Base-by-base conservation (phyloP, 106 monocot species). In the Dendrobium officinale region DNA sequence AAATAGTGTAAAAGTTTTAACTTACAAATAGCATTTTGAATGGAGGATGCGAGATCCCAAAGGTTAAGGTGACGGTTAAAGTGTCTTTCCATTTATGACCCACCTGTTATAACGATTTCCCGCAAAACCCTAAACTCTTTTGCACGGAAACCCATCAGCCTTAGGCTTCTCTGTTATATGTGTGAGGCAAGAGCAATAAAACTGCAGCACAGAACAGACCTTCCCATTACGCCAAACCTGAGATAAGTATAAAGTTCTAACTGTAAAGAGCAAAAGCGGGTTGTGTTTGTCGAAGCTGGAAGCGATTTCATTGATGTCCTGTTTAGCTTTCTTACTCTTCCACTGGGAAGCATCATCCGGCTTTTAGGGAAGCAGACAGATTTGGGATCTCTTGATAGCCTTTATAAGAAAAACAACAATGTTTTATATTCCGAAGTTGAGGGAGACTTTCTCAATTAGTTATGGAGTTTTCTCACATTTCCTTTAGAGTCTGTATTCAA, bases 251-350 rank as follows among this genome's bases (percentile, higher is more conserved):
- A 33, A 87, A 75, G 15, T 90, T 79, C 75, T 85, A 27, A 26
- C 88, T 37, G 85, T 81, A 81, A 79, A 43, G 43, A 73, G 26
- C 73, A 27, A 26, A 87, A 86, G 68, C 77, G 72, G 17, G 85
- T 88, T 16, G 42, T 90, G 18, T 90, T 83, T 75, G 90, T 84
- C 9, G 86, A 91, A 66, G 37, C 82, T 73, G 86, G 81, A 72
- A 54, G 59, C 42, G 78, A 78, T 33, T 27, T 27, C 75, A 82
- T 88, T 9, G 88, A 91, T 80, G 42, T 84, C 43, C 80, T 91
- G 61, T 75, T 88, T 58, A 88, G 90, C 84, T 91, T 91, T 74
- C 83, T 91, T 5, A 82, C 88, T n/a, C 83, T 88, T 40, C 90
- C 90, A 1, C 22, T 88, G 6, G 90, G 77, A 42, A 81, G 83